A percentile compares a stretch with the other conserved stretches of the same genome.
phyloP scores from a whole-genome alignment of 1,284 basidiomycete species.

The Moniliophthora roreri region DNA sequence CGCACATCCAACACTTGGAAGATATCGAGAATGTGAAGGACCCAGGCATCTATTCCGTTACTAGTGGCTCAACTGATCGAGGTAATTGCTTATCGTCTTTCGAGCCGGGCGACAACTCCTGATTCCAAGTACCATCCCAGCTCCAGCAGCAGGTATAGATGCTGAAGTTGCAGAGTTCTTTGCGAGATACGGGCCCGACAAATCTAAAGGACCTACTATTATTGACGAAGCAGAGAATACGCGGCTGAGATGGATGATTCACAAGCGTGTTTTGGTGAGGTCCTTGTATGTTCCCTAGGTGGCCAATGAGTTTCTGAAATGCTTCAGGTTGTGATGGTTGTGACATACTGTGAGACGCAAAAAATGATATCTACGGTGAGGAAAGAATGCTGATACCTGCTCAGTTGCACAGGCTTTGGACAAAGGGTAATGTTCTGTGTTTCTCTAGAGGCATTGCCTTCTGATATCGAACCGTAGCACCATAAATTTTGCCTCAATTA shows the following conservation, averaged over 20 bases:
- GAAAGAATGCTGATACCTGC: no score
- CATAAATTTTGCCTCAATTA: slow-evolving; percentile 55
- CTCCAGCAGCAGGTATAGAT: slow-evolving; percentile 39
- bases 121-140: not conserved
- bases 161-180: slow-evolving; percentile 50
- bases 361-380: no score
- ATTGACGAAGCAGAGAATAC: slow-evolving; percentile 46
- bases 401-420: slow-evolving; percentile 49
- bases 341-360: slow-evolving; percentile 57
- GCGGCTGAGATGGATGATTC: slow-evolving; percentile 47
- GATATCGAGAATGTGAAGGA: slow-evolving; percentile 31
- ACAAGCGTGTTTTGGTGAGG: slow-evolving; percentile 47
- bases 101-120: not conserved
- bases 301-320: not conserved
- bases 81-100: not conserved
- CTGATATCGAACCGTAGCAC: no score
- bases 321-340: slow-evolving; percentile 45
- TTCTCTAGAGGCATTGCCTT: not conserved
- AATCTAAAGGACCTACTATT: slow-evolving; percentile 24
- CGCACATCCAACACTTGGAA: slow-evolving; percentile 23
- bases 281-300: not conserved
- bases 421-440: slow-evolving; percentile 37
- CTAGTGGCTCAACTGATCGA: slow-evolving; percentile 9
- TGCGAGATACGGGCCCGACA: slow-evolving; percentile 26
- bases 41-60: not conserved